Evolutionary conservation across 768 basidiomycete genomes (phyloP), one percentile per base, ranked within the genome.

Genomic region (Tricholoma sp.): DNA sequence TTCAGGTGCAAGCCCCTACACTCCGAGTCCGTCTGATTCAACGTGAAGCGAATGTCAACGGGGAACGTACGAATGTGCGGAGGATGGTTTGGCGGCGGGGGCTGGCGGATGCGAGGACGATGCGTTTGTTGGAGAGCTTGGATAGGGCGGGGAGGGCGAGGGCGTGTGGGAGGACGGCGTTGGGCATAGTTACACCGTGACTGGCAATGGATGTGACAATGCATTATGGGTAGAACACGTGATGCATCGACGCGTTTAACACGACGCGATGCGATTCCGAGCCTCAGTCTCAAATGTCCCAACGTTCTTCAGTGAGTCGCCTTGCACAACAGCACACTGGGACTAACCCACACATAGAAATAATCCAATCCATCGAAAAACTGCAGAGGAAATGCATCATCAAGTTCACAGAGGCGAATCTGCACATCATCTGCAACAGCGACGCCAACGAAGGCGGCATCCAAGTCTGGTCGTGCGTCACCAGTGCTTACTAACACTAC

Each of bases 1-100:
- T 52, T 77, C 75, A 3, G 76, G 76, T 54, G 66, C 70, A 6
- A 77, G 36, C 29, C 76, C 76, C 76, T 78, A 56, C 11, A 52
- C 15, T 24, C 24, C 24, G 4, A 52, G 13, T 24, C 24, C 24
- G 4, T 24, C 24, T 24, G 24, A 24, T 24, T 24, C 24, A 24
- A 24, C 4, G 1, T 24, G 24, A 24, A 24, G 24, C 24, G 24
- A 7, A 47, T 18, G 29, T 56, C 32, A 4, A n/a, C 32, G n/a
- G 34, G 49, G 55, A 50, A 80, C 88, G 66, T 69, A 94, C 93
- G 63, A 89, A 81, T 6, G 80, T 86, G 53, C 76, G 79, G 18
- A 98, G 80, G 57, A 96, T 92, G 54, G 94, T 92, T 65, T 81
- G 84, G 64, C 94, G 77, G 61, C 94, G 79, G 1, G 93, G 91